Conservation (phyloP, 257 asterid species). For the Solanum gracilifrons region DNA sequence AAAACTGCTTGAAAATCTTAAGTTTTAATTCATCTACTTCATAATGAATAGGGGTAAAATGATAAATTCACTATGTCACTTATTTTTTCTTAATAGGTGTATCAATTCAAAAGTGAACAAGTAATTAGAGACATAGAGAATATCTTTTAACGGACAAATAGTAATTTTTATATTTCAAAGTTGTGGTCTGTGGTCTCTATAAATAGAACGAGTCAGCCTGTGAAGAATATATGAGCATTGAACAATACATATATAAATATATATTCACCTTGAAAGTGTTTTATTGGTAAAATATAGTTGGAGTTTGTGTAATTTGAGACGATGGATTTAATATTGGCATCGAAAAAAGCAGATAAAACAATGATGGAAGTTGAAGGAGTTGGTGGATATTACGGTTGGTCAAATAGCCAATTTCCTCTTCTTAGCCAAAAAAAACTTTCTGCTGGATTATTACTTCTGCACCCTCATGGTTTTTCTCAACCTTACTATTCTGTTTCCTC, state of each 20-base stretch:
- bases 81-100: too few species aligned
- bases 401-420: constrained; percentile 12
- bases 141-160: too few species aligned
- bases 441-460: constrained; percentile 30
- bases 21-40: too few species aligned
- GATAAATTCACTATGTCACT: too few species aligned
- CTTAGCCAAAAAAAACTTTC: constrained; percentile 8
- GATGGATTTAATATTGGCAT: constrained; percentile 21
- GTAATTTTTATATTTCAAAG: not conserved
- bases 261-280: not conserved
- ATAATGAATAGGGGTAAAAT: too few species aligned
- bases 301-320: not conserved
- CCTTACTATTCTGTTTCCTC: constrained; percentile 28
- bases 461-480: constrained; percentile 27
- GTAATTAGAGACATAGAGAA: too few species aligned
- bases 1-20: too few species aligned
- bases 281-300: not conserved
- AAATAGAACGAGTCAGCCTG: not conserved
- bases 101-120: too few species aligned
- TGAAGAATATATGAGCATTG: not conserved
- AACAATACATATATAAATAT: not conserved
- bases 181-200: not conserved
- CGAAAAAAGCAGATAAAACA: constrained; percentile 16
- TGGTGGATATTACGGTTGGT: constrained; percentile 37
- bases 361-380: not conserved